phyloP scores from a whole-genome alignment of 2,329 filamentous ascomycete species.

The Alternaria brassicae region DNA sequence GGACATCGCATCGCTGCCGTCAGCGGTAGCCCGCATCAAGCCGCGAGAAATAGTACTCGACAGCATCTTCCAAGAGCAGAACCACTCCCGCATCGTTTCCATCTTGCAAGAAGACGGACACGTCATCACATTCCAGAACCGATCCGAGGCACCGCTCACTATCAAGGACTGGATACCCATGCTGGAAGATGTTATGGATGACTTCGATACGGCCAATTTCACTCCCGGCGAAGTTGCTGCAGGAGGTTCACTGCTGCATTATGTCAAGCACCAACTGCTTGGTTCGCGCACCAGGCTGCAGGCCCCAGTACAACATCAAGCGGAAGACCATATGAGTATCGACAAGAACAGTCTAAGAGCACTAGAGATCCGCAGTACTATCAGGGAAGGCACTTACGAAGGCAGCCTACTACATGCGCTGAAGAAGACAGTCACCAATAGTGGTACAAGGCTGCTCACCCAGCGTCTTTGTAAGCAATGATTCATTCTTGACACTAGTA shows the following conservation, averaged over 20 bases:
- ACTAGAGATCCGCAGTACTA: conserved; percentile 86
- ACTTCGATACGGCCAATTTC: conserved; percentile 64
- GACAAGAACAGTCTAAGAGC: conserved; percentile 91
- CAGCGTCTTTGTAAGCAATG: conserved; percentile 75
- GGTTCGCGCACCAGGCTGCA: conserved; percentile 82
- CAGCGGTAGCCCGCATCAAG: conserved; percentile 80
- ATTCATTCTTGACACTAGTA: accelerated
- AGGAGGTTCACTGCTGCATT: conserved; percentile 81
- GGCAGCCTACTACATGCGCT: conserved; percentile 92
- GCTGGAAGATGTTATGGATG: conserved; percentile 74
- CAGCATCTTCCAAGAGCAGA: conserved; percentile 59
- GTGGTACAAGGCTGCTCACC: conserved; percentile 82
- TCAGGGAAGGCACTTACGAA: conserved; percentile 77
- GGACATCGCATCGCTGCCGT: conserved; percentile 74
- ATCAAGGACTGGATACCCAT: conserved; percentile 75
- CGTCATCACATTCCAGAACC: conserved; percentile 74
- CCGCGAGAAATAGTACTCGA: conserved; percentile 87
- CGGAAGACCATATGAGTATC: conserved; percentile 82
- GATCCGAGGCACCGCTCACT: conserved; percentile 52
- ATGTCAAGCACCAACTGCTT: conserved; percentile 79
- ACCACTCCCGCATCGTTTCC: conserved; percentile 66
- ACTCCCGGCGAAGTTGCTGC: conserved; percentile 74
- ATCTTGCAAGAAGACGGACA: conserved; percentile 78
- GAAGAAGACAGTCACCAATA: conserved; percentile 87
- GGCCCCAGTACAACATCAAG: conserved; percentile 76